Evolutionary conservation across 2,329 filamentous ascomycete genomes (phyloP).

Genomic region (Hansfordia pulvinata): DNA sequence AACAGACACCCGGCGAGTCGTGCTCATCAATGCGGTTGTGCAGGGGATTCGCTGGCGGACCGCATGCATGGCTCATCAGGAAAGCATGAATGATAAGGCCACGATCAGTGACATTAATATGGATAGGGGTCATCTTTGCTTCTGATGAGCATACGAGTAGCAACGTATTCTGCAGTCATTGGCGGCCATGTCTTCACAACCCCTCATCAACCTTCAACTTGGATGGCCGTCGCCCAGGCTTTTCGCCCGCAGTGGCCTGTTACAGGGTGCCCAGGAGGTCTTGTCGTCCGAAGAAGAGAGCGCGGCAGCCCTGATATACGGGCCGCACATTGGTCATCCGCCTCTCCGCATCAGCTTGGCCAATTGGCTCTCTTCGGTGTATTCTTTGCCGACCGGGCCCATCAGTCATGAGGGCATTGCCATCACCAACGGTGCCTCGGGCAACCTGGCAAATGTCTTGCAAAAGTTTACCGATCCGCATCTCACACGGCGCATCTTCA

Average conservation of each 20-base stretch:
- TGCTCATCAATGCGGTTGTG: no score
- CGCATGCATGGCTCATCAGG: no score
- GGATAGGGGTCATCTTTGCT: no score
- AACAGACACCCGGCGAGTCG: no score
- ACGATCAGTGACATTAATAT: no score
- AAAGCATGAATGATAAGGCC: no score
- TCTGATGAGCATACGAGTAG: no score
- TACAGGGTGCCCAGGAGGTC: constrained; percentile 32
- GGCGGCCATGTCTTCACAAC: no score
- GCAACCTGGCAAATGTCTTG: constrained; percentile 49
- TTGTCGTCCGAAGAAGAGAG: constrained; percentile 33
- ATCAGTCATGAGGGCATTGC: constrained; percentile 38
- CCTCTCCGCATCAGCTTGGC: constrained; percentile 40
- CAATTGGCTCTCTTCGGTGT: constrained; percentile 46
- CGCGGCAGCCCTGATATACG: constrained; percentile 42
- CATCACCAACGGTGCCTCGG: constrained; percentile 53
- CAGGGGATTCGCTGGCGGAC: no score
- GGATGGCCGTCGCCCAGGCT: constrained; percentile 22
- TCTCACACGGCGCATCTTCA: constrained; percentile 50
- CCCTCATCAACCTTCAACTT: constrained; percentile 16
- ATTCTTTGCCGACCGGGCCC: constrained; percentile 21
- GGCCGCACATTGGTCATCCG: constrained; percentile 44
- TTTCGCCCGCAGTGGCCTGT: constrained; percentile 39
- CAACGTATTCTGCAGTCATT: no score
- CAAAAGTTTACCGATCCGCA: constrained; percentile 51